Conservation (phyloP, 495 filamentous ascomycete species). For the Chlorociboria aeruginascens region DNA sequence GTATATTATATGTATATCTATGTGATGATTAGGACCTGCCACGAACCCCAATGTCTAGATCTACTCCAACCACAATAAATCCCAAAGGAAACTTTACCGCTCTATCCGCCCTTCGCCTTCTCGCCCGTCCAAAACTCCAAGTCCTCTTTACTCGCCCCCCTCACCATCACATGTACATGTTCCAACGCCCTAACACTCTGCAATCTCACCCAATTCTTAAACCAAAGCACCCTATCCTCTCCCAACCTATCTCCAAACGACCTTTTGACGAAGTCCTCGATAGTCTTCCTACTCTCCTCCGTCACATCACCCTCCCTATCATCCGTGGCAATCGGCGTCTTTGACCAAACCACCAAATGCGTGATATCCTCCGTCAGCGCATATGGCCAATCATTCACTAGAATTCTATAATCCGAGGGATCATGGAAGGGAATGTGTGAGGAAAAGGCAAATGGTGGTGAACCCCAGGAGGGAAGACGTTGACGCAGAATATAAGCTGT, state of each 20-base stretch:
- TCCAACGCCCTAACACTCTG: slow-evolving; percentile 79
- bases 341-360: slow-evolving; percentile 62
- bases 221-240: slow-evolving; percentile 64
- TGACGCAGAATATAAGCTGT: slow-evolving; percentile 63
- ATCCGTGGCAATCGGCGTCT: slow-evolving; percentile 44
- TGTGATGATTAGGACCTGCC: no score
- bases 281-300: slow-evolving; percentile 43
- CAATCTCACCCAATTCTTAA: slow-evolving; percentile 86
- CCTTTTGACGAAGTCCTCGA: slow-evolving; percentile 53
- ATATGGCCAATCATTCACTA: slow-evolving; percentile 90
- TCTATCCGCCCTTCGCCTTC: neutral
- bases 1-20: neutral
- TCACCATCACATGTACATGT: slow-evolving; percentile 48
- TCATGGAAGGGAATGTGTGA: slow-evolving; percentile 55
- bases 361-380: slow-evolving; percentile 56
- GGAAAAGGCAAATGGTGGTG: slow-evolving; percentile 35
- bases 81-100: no score
- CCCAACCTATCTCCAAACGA: slow-evolving; percentile 51
- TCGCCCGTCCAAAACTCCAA: slow-evolving; percentile 17
- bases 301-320: slow-evolving; percentile 61
- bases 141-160: slow-evolving; percentile 12
- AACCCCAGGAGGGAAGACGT: slow-evolving; percentile 54
- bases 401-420: slow-evolving; percentile 58
- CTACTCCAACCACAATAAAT: no score
- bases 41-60: no score